Percentiles rank a stretch among this genome's conserved stretches.
Conservation (phyloP, 2,329 filamentous ascomycete species). For the Cyanodermella asteris region DNA sequence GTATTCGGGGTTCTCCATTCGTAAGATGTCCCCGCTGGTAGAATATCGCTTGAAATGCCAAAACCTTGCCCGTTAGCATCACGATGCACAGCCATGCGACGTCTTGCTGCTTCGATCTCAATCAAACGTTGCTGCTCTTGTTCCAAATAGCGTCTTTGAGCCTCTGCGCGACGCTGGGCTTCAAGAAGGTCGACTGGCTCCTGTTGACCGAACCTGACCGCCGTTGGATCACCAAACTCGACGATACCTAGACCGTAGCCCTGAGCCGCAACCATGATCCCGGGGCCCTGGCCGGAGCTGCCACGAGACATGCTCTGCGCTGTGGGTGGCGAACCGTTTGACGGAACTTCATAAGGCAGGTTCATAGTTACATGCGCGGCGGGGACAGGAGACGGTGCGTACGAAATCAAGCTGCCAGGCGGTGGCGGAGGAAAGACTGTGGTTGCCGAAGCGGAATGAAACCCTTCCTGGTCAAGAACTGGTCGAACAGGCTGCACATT, state of each 20-base stretch:
- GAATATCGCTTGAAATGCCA: background rate
- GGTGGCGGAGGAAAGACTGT: background rate
- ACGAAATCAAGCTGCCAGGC: constrained; percentile 1
- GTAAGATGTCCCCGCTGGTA: background rate
- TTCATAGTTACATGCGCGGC: background rate
- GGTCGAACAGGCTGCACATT: too few relatives aligned
- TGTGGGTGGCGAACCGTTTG: background rate
- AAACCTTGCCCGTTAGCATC: constrained; percentile 3
- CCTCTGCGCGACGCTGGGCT: constrained; percentile 8
- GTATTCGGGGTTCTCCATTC: constrained; percentile 1
- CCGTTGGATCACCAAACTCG: constrained; percentile 7
- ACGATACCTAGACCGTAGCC: constrained; percentile 6
- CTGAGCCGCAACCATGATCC: constrained; percentile 6
- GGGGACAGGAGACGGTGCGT: constrained; percentile 1
- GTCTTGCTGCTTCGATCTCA: constrained; percentile 1
- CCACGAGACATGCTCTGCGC: constrained; percentile 8
- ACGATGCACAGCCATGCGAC: background rate
- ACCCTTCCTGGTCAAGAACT: too few relatives aligned
- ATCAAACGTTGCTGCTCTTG: constrained; percentile 4
- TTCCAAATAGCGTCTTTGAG: too few relatives aligned
- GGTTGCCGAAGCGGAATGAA: background rate
- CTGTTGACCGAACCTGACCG: constrained; percentile 11
- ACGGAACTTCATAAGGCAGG: background rate
- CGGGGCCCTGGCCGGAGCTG: constrained; percentile 11
- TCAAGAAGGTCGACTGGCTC: constrained; percentile 9